Base-by-base conservation (phyloP, 164 flowering plant genomes). In the Litsea cubeba region DNA sequence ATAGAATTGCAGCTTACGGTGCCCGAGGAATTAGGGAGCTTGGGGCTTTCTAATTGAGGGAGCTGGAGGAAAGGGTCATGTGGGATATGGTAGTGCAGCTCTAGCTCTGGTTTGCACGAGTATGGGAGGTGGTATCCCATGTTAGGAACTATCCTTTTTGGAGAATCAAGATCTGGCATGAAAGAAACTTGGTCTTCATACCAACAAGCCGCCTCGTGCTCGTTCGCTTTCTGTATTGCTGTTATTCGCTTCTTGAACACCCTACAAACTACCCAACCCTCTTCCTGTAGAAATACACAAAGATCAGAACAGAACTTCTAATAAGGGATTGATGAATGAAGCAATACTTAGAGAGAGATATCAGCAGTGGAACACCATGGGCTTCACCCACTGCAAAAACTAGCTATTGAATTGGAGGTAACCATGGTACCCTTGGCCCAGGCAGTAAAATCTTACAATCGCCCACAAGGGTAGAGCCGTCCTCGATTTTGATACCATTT, bases 181-280 rank as follows among this genome's bases (percentile, higher is more conserved):
- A 89, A 94, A 5, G 97, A 86, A 65, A 89, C 87, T 75, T 89
- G 96, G n/a, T 94, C 96, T 2, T 94, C 94, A 23, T 87, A 92
- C 98, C 98, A 94, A 76, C 85, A 85, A 28, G 91, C 85, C 12
- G 93, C 83, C 2, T 80, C 97, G 10, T 88, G 91, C 12, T 89
- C 95, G 6, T 84, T 87, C 50, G 81, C 24, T 80, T 81, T 89
- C 67, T 87, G 51, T 17, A 86, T 70, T 17, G 92, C 72, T 24
- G 96, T 58, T 81, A 92, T 71, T 69, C 88, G 66, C 83, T 94
- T 94, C 91, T 87, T 94, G 91, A 94, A 94, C 46, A 90, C 98
- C 85, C 93, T 87, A 69, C 98, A 94, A 4, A 94, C 94, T 15
- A 85, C 98, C 98, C 98, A 94, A 70, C 98, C 98, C 82, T 94